Conservation (phyloP, 495 filamentous ascomycete genomes). For the Recurvomyces mirabilis region DNA sequence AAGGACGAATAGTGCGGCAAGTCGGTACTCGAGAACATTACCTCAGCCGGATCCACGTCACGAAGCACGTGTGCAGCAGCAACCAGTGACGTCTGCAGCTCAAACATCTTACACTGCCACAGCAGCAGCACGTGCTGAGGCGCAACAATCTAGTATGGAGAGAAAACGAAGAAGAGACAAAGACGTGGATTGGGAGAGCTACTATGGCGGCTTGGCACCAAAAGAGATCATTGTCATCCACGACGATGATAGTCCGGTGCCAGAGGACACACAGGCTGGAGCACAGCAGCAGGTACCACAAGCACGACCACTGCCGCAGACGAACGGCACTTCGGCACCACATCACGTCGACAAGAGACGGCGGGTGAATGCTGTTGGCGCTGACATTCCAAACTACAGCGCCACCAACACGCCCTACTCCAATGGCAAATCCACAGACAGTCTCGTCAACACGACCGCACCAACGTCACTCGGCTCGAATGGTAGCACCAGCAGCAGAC, state of each 20-base stretch:
- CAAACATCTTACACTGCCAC: background rate
- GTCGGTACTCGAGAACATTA: slow-evolving; percentile 2
- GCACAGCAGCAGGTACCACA: slow-evolving; percentile 2
- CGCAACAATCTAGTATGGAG: background rate
- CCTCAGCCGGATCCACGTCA: no score
- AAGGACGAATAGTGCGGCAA: slow-evolving; percentile 6
- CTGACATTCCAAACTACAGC: slow-evolving; percentile 11
- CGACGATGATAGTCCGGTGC: slow-evolving; percentile 18
- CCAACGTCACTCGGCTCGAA: slow-evolving; percentile 74
- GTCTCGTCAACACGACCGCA: slow-evolving; percentile 55
- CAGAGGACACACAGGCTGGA: background rate
- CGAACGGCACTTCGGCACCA: slow-evolving; percentile 3
- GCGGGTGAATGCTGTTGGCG: slow-evolving; percentile 9
- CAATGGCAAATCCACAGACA: slow-evolving; percentile 32
- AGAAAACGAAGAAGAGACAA: slow-evolving; percentile 3
- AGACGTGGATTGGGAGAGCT: slow-evolving; percentile 14
- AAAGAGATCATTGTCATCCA: slow-evolving; percentile 21
- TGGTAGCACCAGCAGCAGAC: slow-evolving; percentile 43
- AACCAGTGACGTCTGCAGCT: background rate
- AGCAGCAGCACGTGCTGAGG: background rate
- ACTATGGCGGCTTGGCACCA: slow-evolving; percentile 15
- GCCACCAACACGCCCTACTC: slow-evolving; percentile 19
- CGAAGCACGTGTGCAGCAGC: background rate
- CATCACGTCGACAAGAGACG: slow-evolving; percentile 18
- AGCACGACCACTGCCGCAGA: no score